Conservation (phyloP, 805 yeast genomes). For the Yamadazyma sp. region DNA sequence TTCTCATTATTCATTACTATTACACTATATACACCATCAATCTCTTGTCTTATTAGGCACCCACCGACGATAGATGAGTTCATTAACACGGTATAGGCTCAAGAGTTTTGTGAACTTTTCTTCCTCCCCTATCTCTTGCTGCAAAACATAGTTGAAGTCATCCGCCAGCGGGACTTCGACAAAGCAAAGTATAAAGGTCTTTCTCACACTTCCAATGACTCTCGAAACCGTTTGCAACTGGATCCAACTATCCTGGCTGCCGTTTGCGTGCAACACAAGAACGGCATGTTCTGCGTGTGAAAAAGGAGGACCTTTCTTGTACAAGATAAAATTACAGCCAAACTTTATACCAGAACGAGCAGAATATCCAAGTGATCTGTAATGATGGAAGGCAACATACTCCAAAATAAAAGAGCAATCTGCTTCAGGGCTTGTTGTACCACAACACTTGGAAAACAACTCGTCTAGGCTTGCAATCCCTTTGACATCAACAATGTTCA, state of each 20-base stretch:
- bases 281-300: constrained; percentile 89
- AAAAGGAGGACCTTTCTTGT: constrained; percentile 92
- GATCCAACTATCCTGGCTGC: constrained; percentile 50
- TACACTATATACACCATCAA: constrained; percentile 27
- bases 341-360: constrained; percentile 89
- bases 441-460: constrained; percentile 25
- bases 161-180: constrained; percentile 54
- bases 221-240: constrained; percentile 63
- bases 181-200: constrained; percentile 67
- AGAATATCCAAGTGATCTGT: constrained; percentile 91
- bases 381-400: constrained; percentile 82
- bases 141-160: constrained; percentile 21
- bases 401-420: constrained; percentile 44
- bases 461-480: constrained; percentile 15
- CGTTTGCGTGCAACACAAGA: constrained; percentile 44
- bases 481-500: constrained; percentile 47
- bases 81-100: constrained; percentile 53
- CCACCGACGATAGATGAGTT: constrained; percentile 78
- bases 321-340: constrained; percentile 81
- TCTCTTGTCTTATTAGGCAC: constrained; percentile 82
- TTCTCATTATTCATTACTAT: constrained; percentile 2
- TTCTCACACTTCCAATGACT: constrained; percentile 84
- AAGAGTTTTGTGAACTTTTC: constrained; percentile 31
- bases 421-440: constrained; percentile 4
- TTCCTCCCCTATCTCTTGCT: constrained; percentile 14